Evolutionary conservation across 306 rosid genomes (phyloP).

Genomic region (Lagenaria siceraria): DNA sequence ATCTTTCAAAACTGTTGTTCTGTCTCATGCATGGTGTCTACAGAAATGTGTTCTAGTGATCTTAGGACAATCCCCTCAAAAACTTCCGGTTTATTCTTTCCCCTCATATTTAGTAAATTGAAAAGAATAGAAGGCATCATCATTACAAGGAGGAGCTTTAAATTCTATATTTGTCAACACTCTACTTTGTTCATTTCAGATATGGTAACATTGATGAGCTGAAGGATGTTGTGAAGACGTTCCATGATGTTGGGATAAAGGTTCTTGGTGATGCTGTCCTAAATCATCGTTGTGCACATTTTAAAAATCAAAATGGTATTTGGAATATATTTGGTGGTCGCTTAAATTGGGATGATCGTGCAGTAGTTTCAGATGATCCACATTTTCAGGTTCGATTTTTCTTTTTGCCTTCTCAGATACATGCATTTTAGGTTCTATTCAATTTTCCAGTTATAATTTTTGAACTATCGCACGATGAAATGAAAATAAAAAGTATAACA

Average conservation of each 20-base stretch:
- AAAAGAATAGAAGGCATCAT: not conserved
- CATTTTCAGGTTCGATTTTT: constrained; percentile 77
- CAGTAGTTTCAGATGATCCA: constrained; percentile 90
- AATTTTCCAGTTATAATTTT: not conserved
- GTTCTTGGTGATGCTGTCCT: constrained; percentile 94
- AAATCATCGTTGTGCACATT: constrained; percentile 94
- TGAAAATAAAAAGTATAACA: not conserved
- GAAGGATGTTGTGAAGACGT: constrained; percentile 56
- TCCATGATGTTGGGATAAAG: constrained; percentile 57
- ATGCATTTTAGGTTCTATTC: not conserved
- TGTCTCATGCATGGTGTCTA: not conserved
- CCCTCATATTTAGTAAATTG: not conserved
- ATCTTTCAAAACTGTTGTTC: not conserved
- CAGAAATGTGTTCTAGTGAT: not conserved
- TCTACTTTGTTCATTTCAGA: constrained; percentile 22
- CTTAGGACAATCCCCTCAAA: not conserved
- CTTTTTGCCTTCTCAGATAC: not conserved
- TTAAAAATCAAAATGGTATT: constrained; percentile 69
- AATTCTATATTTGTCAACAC: not conserved
- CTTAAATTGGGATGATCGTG: constrained; percentile 95
- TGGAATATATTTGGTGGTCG: constrained; percentile 97
- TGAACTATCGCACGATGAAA: not conserved
- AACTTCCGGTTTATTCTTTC: not conserved
- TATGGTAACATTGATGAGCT: constrained; percentile 78
- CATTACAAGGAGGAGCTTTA: not conserved